Percentiles rank a stretch among this genome's conserved stretches.
These are phyloP conservation scores for Aethionema arabicum DNA, from an alignment of 345 rosid genomes.

Conservation along the genomic window DNA sequence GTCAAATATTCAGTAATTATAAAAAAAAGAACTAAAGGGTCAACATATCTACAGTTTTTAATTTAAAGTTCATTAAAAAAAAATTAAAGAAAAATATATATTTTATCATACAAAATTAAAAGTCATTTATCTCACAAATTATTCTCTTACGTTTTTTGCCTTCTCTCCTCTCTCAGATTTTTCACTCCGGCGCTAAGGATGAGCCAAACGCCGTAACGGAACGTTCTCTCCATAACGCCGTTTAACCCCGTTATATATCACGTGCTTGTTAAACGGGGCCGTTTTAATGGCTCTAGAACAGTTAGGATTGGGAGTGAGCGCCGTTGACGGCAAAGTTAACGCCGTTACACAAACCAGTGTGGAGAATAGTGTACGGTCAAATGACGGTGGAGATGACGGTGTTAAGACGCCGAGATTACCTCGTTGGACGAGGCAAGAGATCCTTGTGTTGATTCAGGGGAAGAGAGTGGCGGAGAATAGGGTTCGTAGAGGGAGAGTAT, in stretches of 20 bases:
- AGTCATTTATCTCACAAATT: constrained; percentile 28
- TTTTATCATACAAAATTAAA: background rate
- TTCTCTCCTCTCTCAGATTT: background rate
- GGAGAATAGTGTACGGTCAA: constrained; percentile 35
- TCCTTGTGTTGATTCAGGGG: constrained; percentile 90
- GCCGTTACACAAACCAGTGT: constrained; percentile 45
- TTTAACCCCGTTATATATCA: constrained; percentile 16
- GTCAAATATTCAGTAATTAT: constrained; percentile 22
- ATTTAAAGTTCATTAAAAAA: background rate
- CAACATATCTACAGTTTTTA: constrained; percentile 33
- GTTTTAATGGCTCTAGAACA: constrained; percentile 52
- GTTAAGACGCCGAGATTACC: constrained; percentile 76
- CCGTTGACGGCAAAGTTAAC: constrained; percentile 44
- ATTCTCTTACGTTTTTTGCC: constrained; percentile 14
- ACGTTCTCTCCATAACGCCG: constrained; percentile 45
- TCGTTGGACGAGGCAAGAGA: constrained; percentile 98
- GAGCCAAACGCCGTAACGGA: constrained; percentile 51
- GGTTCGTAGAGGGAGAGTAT: constrained; percentile 70
- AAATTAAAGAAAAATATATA: constrained; percentile 1
- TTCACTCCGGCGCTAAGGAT: constrained; percentile 28
- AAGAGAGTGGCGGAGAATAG: constrained; percentile 90
- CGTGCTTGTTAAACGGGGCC: background rate
- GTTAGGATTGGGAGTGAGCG: constrained; percentile 41
- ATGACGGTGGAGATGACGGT: constrained; percentile 60
- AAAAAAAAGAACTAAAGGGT: constrained; percentile 33